Base-by-base conservation (phyloP, 2,329 filamentous ascomycete species). In the Colletotrichum melonis region DNA sequence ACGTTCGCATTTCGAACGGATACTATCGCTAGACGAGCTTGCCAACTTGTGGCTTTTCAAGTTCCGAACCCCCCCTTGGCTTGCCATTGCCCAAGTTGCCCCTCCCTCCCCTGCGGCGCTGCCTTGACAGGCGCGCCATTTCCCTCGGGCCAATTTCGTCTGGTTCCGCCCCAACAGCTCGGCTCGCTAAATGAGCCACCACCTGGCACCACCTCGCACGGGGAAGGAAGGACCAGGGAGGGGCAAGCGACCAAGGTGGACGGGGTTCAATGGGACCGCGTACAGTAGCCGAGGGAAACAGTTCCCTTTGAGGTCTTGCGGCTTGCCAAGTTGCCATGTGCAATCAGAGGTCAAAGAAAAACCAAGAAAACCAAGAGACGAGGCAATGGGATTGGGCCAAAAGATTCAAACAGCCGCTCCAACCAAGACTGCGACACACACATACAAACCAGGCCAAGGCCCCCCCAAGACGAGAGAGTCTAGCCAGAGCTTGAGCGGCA, bases 91-190 rank as follows among this genome's bases (percentile, higher is more conserved):
- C 32, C 32, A 35, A 35, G 32, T 35, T 35, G 32, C 38, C 38
- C 38, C 26, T 38, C 22, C 12, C 38, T 24, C 59, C 24, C 30
- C 57, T 16, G 9, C 28, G 19, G 16, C 28, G 26, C 6, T 35
- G 30, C 32, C 64, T 26, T 70, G 67, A 65, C 67, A 70, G 56
- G 67, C 54, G 60, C 8, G n/a, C 64, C 63, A 62, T 63, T 68
- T 72, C 52, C 59, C 54, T 58, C 58, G 59, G 52, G 54, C 42
- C 59, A 72, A 72, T 69, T 69, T 59, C 30, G 58, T 26, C 38
- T 60, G 30, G 24, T 56, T 56, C 42, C 42, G 49, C 63, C 24
- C 63, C 63, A 56, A 38, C 54, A 69, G 59, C 69, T 54, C 69
- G 66, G 65, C 59, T 72, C 65, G 69, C 26, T 35, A 64, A 64